Evolutionary conservation across 495 filamentous ascomycete genomes (phyloP).

Genomic region (Daldinia concentrica): DNA sequence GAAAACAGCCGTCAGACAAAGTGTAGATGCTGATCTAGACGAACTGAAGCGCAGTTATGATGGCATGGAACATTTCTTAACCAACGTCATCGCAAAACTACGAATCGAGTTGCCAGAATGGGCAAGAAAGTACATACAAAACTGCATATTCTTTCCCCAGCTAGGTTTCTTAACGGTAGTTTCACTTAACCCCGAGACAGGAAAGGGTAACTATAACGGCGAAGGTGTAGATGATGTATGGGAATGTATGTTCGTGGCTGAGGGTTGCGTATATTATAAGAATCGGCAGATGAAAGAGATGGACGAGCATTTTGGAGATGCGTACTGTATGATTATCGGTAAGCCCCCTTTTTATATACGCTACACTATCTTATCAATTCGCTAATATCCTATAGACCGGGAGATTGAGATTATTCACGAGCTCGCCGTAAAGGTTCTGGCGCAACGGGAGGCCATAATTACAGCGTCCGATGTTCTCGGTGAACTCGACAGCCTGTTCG

Average conservation of each 20-base stretch:
- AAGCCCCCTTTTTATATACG: constrained; percentile 39
- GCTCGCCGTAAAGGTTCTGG: constrained; percentile 75
- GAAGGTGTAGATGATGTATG: constrained; percentile 67
- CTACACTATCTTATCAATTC: not conserved
- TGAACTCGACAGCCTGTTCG: constrained; percentile 88
- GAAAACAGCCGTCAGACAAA: constrained; percentile 75
- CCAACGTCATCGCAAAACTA: constrained; percentile 69
- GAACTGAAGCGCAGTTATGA: constrained; percentile 79
- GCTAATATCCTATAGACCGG: constrained; percentile 66
- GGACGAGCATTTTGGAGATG: constrained; percentile 84
- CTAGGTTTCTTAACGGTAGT: constrained; percentile 89
- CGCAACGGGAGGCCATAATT: constrained; percentile 73
- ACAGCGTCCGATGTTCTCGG: constrained; percentile 79
- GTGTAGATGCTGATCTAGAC: constrained; percentile 81
- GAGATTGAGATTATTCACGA: constrained; percentile 91
- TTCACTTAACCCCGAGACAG: constrained; percentile 67
- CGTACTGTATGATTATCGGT: constrained; percentile 85
- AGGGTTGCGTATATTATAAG: constrained; percentile 84
- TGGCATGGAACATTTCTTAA: constrained; percentile 77
- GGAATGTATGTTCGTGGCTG: constrained; percentile 81
- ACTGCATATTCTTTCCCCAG: constrained; percentile 86
- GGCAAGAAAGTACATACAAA: constrained; percentile 63
- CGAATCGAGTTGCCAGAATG: constrained; percentile 68
- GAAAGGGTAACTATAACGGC: constrained; percentile 73
- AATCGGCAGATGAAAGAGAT: constrained; percentile 84